A percentile compares a stretch with the other conserved stretches of the same genome.
Evolutionary conservation across 163 green algal genomes (phyloP).

Genomic region (Prototheca wickerhamii): DNA sequence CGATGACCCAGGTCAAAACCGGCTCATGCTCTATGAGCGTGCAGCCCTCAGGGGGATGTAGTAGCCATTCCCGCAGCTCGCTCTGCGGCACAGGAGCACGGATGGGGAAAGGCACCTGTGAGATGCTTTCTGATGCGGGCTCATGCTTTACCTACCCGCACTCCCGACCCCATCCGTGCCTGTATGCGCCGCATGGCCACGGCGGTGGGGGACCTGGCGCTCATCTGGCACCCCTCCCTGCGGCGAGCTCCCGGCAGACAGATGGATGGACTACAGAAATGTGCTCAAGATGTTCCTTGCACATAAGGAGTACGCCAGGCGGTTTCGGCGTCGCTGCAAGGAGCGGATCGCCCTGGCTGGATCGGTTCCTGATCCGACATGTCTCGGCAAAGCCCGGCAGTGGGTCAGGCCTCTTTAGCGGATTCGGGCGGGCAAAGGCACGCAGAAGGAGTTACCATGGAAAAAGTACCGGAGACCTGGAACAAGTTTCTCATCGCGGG

Average conservation of each 20-base stretch:
- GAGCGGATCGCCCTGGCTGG: too few relatives aligned
- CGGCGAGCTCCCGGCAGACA: too few relatives aligned
- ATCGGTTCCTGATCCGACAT: too few relatives aligned
- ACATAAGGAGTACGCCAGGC: too few relatives aligned
- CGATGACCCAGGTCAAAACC: constrained; percentile 48
- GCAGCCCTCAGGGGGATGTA: constrained; percentile 61
- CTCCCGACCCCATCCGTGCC: constrained; percentile 4
- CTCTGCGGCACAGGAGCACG: constrained; percentile 26
- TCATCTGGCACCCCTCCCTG: not conserved
- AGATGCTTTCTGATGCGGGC: too few relatives aligned
- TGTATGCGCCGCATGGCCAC: constrained; percentile 43
- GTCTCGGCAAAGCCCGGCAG: too few relatives aligned
- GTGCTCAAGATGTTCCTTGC: too few relatives aligned
- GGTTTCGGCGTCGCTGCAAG: too few relatives aligned
- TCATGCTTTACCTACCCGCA: too few relatives aligned
- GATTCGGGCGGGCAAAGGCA: too few relatives aligned
- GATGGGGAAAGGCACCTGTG: too few relatives aligned
- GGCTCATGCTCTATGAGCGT: constrained; percentile 52
- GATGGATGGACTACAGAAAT: too few relatives aligned
- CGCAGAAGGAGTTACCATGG: not conserved
- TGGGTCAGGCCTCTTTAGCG: not conserved
- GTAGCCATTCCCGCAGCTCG: constrained; percentile 61
- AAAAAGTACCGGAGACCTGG: not conserved
- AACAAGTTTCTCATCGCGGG: not conserved
- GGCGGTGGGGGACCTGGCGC: constrained; percentile 16